Base-by-base conservation (phyloP, 2,329 filamentous ascomycete genomes). In the Colletotrichum filicis region DNA sequence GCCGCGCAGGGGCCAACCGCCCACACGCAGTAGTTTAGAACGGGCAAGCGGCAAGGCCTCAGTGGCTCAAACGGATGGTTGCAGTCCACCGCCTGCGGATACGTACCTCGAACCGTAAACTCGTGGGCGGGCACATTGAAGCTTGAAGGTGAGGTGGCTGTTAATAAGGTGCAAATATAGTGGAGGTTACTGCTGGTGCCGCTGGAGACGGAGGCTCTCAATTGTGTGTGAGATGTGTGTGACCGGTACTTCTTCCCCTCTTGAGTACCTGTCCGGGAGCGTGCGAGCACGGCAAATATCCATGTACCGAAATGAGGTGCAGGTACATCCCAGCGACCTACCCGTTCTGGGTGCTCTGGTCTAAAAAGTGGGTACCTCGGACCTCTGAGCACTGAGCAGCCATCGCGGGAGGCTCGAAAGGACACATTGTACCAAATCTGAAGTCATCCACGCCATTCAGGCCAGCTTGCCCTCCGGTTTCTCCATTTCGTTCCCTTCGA, bases 351-450 rank as follows among this genome's bases (percentile, higher is more conserved):
- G 42, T 56, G 70, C 55, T 35, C 70, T 57, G 60, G 37, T 73
- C 70, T 73, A 73, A 73, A 70, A 70, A 70, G 70, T 73, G 70
- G 70, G 37, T 6, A 71, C 66, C 56, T 73, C 70, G 70, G 60
- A 65, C 70, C 70, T 64, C 66, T 55, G 16, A 69, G 66, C 66
- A 73, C 42, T 69, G 49, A 65, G 49, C 14, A 35, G 28, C 70
- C 70, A 73, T 73, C 70, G 60, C 66, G 66, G 56, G 60, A 65
- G 70, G 66, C 32, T 73, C 70, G 70, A 73, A 73, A 73, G 70
- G 70, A 73, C 70, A 73, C 70, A 73, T 73, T 73, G 70, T 73
- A 65, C 66, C 70, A 71, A 67, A 67, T 56, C 63, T 60, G 70
- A 70, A 65, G 70, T 65, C 66, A 73, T 70, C 70, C 66, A 69